Conservation (phyloP, 192 early-diverging fungal genomes). For the Backusella tarrabulga region DNA sequence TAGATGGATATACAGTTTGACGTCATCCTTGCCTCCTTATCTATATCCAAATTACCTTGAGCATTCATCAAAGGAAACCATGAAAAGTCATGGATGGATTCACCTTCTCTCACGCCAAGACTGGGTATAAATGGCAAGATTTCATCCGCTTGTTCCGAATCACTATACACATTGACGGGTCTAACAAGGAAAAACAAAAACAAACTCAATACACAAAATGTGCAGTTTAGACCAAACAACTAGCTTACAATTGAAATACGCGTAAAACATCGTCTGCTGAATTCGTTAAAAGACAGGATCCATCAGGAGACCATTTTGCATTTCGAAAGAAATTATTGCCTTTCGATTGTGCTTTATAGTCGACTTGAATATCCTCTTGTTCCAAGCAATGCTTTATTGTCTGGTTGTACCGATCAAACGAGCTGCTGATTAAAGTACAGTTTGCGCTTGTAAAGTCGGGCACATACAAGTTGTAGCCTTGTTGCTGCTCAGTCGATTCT, state of each 20-base stretch:
- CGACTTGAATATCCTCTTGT: neutral
- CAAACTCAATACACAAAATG: neutral
- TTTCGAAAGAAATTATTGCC: slow-evolving; percentile 59
- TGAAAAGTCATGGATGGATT: slow-evolving; percentile 58
- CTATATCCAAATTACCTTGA: slow-evolving; percentile 28
- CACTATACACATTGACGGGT: slow-evolving; percentile 2
- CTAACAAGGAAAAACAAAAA: slow-evolving; percentile 20
- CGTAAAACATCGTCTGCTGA: slow-evolving; percentile 61
- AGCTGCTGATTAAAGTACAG: neutral
- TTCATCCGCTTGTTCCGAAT: neutral
- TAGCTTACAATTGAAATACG: slow-evolving; percentile 51
- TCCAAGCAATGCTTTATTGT: neutral
- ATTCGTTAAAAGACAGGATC: slow-evolving; percentile 57
- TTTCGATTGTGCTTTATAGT: neutral
- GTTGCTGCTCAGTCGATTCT: neutral
- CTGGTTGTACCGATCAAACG: neutral
- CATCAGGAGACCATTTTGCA: slow-evolving; percentile 70
- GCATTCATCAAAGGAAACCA: slow-evolving; percentile 66
- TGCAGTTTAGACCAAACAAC: no score
- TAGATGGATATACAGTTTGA: neutral
- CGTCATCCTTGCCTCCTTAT: neutral
- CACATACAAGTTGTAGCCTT: slow-evolving; percentile 3
- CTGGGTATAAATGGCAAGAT: neutral
- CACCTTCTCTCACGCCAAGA: slow-evolving; percentile 41
- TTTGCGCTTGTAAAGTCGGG: neutral